Evolutionary conservation across 441 rosid species (phyloP), one percentile per base, ranked within the genome.

Genomic region (Bruguiera hainesii): DNA sequence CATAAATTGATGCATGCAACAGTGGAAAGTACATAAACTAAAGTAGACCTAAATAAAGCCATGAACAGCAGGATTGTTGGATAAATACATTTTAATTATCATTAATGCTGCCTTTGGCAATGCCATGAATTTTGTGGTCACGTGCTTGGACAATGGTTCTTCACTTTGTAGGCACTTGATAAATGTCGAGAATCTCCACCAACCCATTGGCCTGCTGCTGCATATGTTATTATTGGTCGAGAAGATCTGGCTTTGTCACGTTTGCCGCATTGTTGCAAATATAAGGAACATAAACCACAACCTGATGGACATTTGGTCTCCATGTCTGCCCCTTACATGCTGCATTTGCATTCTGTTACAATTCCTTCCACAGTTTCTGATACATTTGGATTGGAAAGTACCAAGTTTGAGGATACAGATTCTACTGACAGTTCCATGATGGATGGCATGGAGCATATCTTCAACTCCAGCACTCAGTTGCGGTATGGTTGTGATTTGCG

Each of bases 381-480:
- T 74, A 73, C 89, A 39, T 64, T 73, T 74, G 91, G 89, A 72
- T 64, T 74, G 65, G 98, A 87, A 71, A 83, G 83, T 82, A 65
- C 88, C 65, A 92, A 83, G 82, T 77, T 86, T 77, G 96, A 90
- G 78, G 98, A 90, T 81, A 68, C 84, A 66, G 95, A 90, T 82
- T 81, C 92, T 69, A 79, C 81, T 69, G 92, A 92, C 68, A 91
- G 96, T 59, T 82, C 91, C 67, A 75, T 81, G 79, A 82, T 85
- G 55, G 99, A 95, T 90, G 99, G 99, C 48, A 95, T 95, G 99
- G 99, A 95, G 79, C 96, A 95, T 82, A 92, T 95, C 73, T 95
- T 92, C 75, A 89, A 84, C 84, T 92, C 91, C 65, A 82, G 84
- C 79, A 90, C 89, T 58, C 96, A 89, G 81, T 78, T 92, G 79